Evolutionary conservation across 768 basidiomycete genomes (phyloP), one percentile per base, ranked within the genome.

Genomic region (Lentinus tigrinus): DNA sequence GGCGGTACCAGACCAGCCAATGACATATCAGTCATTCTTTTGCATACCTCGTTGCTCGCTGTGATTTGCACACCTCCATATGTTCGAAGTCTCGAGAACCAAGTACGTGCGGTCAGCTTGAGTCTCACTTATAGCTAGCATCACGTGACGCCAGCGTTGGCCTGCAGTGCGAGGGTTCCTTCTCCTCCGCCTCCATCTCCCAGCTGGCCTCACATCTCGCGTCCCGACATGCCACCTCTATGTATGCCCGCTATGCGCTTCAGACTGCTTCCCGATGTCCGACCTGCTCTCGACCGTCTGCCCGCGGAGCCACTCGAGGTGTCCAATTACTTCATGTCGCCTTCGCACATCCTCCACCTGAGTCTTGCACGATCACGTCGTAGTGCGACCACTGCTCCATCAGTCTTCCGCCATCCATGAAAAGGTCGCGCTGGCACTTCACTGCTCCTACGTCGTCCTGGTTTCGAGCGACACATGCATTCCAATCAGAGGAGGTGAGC

Each of bases 271-370:
- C 54, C 21, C 49, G n/a, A 19, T 27, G 43, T 28, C 16, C 26
- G 24, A 38, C 28, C 57, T 6, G 17, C 60, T 8, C 53, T 65
- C 37, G 61, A 62, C 55, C 47, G 63, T 5, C 56, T 77, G 16
- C 89, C 88, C 0, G 77, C 76, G 34, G 89, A 91, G 69, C 75
- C 90, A 40, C 79, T 89, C 43, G 87, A 90, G 68, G 80, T 91
- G 49, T 82, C 87, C 0, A 69, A 70, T 23, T 78, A 78, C 65
- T 70, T 90, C 42, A 74, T 81, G 37, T 77, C 74, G 34, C 79
- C 77, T 42, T 66, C 74, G 3, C 86, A 90, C 68, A 55, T 87
- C 21, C 73, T 88, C 42, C 82, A 78, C 62, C 76, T 91, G 37
- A 81, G 79, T 51, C 74, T 84, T 54, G 89, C 81, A 64, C 70